Evolutionary conservation across 2,329 filamentous ascomycete species (phyloP).

Genomic region (Pseudocercospora macadamiae): DNA sequence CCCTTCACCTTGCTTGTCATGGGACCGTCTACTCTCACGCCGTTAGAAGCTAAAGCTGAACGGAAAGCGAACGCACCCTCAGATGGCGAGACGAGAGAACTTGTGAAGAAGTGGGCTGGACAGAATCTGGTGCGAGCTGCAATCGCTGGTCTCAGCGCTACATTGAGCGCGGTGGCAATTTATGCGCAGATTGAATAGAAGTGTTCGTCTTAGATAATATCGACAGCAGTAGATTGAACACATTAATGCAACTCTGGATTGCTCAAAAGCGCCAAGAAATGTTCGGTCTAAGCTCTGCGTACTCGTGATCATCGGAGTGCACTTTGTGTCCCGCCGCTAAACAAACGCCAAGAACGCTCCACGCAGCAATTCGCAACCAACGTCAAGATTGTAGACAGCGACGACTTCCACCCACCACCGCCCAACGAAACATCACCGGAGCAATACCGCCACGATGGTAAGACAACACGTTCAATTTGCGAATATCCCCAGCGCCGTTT

Average conservation of each 20-base stretch:
- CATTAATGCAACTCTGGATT: not conserved
- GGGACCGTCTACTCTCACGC: conserved; percentile 16
- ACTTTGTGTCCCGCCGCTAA: too few species aligned
- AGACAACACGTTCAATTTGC: not conserved
- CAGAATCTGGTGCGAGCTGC: conserved; percentile 28
- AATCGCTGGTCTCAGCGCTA: conserved; percentile 23
- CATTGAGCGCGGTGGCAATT: conserved; percentile 24
- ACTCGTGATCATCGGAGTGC: too few species aligned
- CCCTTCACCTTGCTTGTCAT: conserved; percentile 34
- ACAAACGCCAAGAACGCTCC: not conserved
- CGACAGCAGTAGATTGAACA: too few species aligned
- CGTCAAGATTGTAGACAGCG: not conserved
- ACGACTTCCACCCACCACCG: not conserved
- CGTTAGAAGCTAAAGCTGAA: conserved; percentile 26
- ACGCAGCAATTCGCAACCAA: not conserved
- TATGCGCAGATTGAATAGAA: conserved; percentile 19
- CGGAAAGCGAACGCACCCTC: conserved; percentile 16
- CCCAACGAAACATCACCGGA: conserved; percentile 21
- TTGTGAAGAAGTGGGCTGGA: conserved; percentile 30
- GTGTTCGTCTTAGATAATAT: too few species aligned
- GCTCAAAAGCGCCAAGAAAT: too few species aligned
- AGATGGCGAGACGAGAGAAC: conserved; percentile 28
- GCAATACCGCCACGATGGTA: conserved; percentile 24
- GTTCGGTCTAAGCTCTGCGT: too few species aligned
- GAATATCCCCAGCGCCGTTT: conserved; percentile 12